Conservation (phyloP, 306 rosid species). For the Inga leiocalycina region DNA sequence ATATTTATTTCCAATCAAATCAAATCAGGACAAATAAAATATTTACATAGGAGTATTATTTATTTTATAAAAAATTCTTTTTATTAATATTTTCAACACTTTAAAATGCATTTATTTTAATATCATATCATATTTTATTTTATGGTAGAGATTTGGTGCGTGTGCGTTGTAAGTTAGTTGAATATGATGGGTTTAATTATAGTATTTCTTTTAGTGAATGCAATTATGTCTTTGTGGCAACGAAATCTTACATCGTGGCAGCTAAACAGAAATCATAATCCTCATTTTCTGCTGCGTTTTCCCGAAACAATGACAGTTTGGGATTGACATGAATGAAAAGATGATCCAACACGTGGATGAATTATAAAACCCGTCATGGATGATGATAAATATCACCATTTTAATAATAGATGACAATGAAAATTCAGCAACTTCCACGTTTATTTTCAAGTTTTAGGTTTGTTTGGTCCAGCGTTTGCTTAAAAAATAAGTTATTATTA, state of each 20-base stretch:
- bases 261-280: not conserved
- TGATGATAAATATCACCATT: slow-evolving; percentile 5
- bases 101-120: no score
- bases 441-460: not conserved
- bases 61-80: no score
- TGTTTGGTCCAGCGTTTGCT: no score
- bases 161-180: not conserved
- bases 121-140: no score
- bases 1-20: no score
- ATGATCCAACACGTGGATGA: slow-evolving; percentile 40
- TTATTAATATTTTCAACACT: no score
- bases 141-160: slow-evolving; percentile 1
- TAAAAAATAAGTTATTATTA: no score
- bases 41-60: no score
- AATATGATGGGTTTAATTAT: not conserved
- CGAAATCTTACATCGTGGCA: not conserved
- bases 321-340: slow-evolving; percentile 16
- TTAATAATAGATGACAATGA: not conserved
- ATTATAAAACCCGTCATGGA: not conserved
- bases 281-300: not conserved
- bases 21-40: no score
- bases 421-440: not conserved
- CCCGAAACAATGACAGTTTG: slow-evolving; percentile 1
- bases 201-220: not conserved
- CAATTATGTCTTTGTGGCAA: not conserved